Base-by-base conservation (phyloP, 495 filamentous ascomycete genomes). In the Lophiotrema nucula region DNA sequence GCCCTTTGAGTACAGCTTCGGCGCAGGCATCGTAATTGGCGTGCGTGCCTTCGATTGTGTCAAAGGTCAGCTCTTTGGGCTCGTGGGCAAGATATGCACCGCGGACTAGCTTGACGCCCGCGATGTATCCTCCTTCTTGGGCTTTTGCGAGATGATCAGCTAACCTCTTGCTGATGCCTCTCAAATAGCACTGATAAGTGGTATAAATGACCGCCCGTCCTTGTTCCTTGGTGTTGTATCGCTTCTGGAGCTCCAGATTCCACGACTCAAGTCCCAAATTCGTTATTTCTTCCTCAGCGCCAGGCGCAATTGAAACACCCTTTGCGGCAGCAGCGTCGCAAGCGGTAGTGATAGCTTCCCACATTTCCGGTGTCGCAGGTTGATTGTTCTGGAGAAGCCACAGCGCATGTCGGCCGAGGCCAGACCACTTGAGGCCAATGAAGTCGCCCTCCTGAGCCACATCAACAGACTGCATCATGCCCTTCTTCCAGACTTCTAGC, bases 101-200 rank as follows among this genome's bases (percentile, higher is more conserved):
- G 27, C 92, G 81, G 8, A 98, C 92, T 1, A 98, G 79, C 75
- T 98, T 98, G 24, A 93, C 82, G 21, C 93, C 92, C 0, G 96
- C 76, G 0, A 85, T 88, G 67, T 88, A 95, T 2, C 82, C 83
- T 33, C 91, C 85, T 48, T 77, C 68, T 22, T 77, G 68, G 0
- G 92, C 88, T 13, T 70, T 70, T 12, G 79, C 79, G 3, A 96
- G 78, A 67, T 96, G 89, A 3, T 68, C 67, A 12, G 81, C 79
- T 0, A 97, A 75, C 1, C 80, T 82, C 8, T 68, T 66, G 0
- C 89, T 85, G 0, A 85, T 85, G 1, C 82, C 80, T 67, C 88
- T 86, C 13, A 96, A 77, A 67, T 96, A 97, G 18, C 85, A 88
- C 70, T 97, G 92, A 70, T 89, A 90, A 4, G 88, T 91, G 47